Base-by-base conservation (phyloP, 2,329 filamentous ascomycete species). In the Bipolaris sorokiniana region DNA sequence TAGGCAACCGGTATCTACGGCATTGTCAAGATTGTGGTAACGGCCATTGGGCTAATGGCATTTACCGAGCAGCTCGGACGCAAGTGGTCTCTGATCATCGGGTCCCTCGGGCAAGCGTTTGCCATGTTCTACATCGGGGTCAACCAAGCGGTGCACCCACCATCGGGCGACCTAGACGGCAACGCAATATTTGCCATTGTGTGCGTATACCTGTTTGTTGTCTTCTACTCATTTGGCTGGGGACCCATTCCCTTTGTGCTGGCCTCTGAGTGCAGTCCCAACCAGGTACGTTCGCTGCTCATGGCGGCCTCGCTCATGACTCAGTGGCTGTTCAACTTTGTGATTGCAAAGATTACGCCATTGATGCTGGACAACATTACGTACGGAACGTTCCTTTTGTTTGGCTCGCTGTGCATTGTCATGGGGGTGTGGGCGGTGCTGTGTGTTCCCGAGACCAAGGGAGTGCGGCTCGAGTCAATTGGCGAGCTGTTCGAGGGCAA, bases 141-240 rank as follows among this genome's bases (percentile, higher is more conserved):
- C 38, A 76, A 77, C 49, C 62, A 65, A 37, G 74, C 74, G 3
- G 69, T 77, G 16, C 69, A 77, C 54, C 74, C 75, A 20, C 67
- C 66, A 0, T 67, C 63, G 1, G 73, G 73, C 7, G 65, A 65
- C 26, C 71, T 77, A n/a, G 71, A 69, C 38, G 75, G 75, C 46
- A 72, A 69, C 41, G 70, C 70, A 55, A 77, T 76, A 45, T 79
- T 83, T 47, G 77, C 80, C 7, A 82, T 84, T 70, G 77, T 83
- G 49, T 83, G 82, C 68, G 79, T 84, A 5, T 83, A 83, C 58
- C 70, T 80, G 6, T 81, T 80, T 50, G 79, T 80, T 7, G 77
- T 80, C 9, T 80, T 80, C 64, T 81, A 80, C 68, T 77, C 72
- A 2, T 79, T 80, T 51, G 78, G 72, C n/a, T 81, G 78, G 78